Percentiles rank a stretch among this genome's conserved stretches.
phyloP scores from a whole-genome alignment of 2,329 filamentous ascomycete species.

The Calonectria pseudoreteaudii region DNA sequence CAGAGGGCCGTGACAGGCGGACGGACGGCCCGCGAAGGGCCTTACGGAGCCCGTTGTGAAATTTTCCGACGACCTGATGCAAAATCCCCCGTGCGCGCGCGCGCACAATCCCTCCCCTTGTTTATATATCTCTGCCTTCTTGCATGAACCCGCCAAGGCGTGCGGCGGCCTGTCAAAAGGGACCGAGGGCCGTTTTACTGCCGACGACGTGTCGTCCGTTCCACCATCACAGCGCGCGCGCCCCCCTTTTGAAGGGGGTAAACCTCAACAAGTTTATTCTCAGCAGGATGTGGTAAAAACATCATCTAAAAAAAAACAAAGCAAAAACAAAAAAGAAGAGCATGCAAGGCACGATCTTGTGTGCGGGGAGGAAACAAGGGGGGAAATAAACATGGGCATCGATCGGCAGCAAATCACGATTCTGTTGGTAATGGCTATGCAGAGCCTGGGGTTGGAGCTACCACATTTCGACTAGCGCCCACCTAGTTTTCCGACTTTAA shows the following conservation, averaged over 20 bases:
- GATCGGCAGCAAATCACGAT: background rate
- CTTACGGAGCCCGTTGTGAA: background rate
- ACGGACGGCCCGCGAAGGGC: background rate
- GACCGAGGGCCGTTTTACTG: background rate
- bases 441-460: background rate
- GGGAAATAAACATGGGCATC: background rate
- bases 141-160: background rate
- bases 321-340: too few relatives aligned
- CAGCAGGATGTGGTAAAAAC: background rate
- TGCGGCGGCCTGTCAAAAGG: background rate
- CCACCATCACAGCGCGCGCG: background rate
- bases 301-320: background rate
- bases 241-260: background rate
- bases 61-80: conserved; percentile 4
- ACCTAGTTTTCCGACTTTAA: conserved; percentile 1
- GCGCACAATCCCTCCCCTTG: background rate
- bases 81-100: background rate
- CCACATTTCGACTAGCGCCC: conserved; percentile 12
- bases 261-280: background rate
- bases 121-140: background rate
- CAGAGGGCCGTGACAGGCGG: background rate
- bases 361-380: background rate
- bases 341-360: background rate
- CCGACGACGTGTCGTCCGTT: background rate
- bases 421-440: background rate